Conservation (phyloP, 2,329 filamentous ascomycete species). For the Waltergamsia citrina region DNA sequence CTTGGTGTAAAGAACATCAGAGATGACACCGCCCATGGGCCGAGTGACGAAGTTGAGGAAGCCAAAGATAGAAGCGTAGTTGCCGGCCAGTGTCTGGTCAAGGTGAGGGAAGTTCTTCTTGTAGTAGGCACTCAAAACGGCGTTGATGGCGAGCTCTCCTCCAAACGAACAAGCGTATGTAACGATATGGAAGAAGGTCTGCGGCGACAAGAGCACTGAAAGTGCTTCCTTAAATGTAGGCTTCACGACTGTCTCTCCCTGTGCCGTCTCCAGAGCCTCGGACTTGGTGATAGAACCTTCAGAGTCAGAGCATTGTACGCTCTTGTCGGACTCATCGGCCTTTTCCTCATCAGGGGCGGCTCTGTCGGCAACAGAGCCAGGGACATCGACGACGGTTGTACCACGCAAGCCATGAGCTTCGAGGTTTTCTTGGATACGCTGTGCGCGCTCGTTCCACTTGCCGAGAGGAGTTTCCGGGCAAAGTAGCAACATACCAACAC, state of each 20-base stretch:
- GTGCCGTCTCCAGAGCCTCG: conserved; percentile 45
- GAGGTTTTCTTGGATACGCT: conserved; percentile 44
- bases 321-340: conserved; percentile 1
- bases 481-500: conserved; percentile 58
- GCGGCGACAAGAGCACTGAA: conserved; percentile 36
- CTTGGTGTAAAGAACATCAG: conserved; percentile 38
- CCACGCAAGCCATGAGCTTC: conserved; percentile 30
- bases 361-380: conserved; percentile 39
- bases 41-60: conserved; percentile 62
- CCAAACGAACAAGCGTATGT: conserved; percentile 58
- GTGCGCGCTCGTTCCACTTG: conserved; percentile 65
- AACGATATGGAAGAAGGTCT: conserved; percentile 43
- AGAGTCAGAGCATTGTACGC: neutral
- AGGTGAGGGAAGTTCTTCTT: conserved; percentile 49
- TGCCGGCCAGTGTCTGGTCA: conserved; percentile 43
- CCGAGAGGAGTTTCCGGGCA: conserved; percentile 79
- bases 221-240: conserved; percentile 43
- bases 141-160: conserved; percentile 52
- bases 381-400: conserved; percentile 38
- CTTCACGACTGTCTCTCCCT: conserved; percentile 41
- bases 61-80: conserved; percentile 65
- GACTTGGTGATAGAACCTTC: conserved; percentile 27
- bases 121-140: conserved; percentile 49
- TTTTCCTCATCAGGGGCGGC: conserved; percentile 4
- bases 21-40: conserved; percentile 52